Evolutionary conservation across 352 stramenopile species (phyloP), one percentile per base, ranked within the genome.

Genomic region (Phytophthora uliginosa): DNA sequence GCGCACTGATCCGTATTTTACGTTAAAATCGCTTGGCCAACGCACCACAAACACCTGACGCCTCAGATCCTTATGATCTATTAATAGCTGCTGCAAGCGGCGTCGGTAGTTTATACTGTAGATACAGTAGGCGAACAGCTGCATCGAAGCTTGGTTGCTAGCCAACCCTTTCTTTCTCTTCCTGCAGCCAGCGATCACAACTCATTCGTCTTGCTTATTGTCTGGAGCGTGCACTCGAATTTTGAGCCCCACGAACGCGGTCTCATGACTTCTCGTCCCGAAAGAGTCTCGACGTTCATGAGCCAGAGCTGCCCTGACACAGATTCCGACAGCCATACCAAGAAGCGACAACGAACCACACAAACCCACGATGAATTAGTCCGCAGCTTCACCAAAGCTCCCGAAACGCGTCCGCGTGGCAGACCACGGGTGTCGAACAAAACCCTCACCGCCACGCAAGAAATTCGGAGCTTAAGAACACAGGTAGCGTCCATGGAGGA

Each of bases 401-500:
- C 36, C 2, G 57, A 57, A 12, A 50, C 18, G 13, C 24, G 47
- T 26, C 7, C 66, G 4, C 52, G 48, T 45, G 57, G 60, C 18
- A 60, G 61, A 48, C 20, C 58, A 8, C 67, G 67, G 7, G 42
- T 56, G 18, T 34, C 67, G 7, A 73, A 67, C 63, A 71, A 66
- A 59, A 33, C 51, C 4, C 47, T 71, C 31, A 74, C 20, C 6
- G 55, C 68, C 15, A 77, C 73, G 13, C 70, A 83, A 12, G 73
- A 83, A 26, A 62, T 83, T 58, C 73, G 73, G 2, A 24, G 64
- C 4, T 38, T 83, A 4, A 13, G 73, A 31, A 52, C 59, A 7
- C 69, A 81, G 70, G 73, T 81, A 12, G 69, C 65, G 2, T 42
- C 57, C 5, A 80, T 83, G 73, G 76, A 81, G 40, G 48, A 81